A percentile compares a stretch with the other conserved stretches of the same genome.
These are phyloP conservation scores for Inonotus obliquus DNA, from an alignment of 1,284 basidiomycete species.

Conservation along the genomic window DNA sequence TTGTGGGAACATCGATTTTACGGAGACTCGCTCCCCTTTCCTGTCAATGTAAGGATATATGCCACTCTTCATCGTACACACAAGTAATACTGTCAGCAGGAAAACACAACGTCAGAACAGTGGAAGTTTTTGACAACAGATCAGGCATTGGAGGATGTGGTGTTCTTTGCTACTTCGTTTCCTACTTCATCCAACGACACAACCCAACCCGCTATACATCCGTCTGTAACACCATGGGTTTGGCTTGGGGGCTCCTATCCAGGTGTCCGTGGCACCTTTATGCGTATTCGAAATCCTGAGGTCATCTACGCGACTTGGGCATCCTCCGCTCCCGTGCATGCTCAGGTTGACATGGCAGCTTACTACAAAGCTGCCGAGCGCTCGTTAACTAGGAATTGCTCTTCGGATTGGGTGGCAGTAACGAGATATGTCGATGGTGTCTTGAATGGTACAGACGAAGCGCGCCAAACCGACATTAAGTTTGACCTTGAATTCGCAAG, in stretches of 20 bases:
- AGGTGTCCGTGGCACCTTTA: slow-evolving; percentile 26
- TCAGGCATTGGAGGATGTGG: slow-evolving; percentile 54
- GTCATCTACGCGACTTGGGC: slow-evolving; percentile 46
- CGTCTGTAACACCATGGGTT: slow-evolving; percentile 41
- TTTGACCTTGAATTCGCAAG: slow-evolving; percentile 38
- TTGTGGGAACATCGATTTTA: slow-evolving; percentile 57
- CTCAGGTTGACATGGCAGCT: slow-evolving; percentile 45
- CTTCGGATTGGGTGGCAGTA: slow-evolving; percentile 47
- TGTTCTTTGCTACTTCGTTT: slow-evolving; percentile 51
- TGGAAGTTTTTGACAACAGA: slow-evolving; percentile 54
- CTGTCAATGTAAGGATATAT: slow-evolving; percentile 35
- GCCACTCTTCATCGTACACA: neutral
- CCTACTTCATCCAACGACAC: slow-evolving; percentile 23
- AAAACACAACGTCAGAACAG: slow-evolving; percentile 45
- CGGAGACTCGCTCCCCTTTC: slow-evolving; percentile 49
- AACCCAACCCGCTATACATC: slow-evolving; percentile 32
- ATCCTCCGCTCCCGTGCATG: slow-evolving; percentile 45
- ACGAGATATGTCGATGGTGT: slow-evolving; percentile 41
- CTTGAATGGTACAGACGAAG: slow-evolving; percentile 32
- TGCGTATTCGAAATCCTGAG: slow-evolving; percentile 38
- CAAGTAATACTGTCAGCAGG: slow-evolving; percentile 23
- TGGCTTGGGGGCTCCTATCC: slow-evolving; percentile 48
- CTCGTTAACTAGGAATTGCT: slow-evolving; percentile 47
- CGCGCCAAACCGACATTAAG: slow-evolving; percentile 35
- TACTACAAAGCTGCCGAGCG: slow-evolving; percentile 48